Evolutionary conservation across 148 eudicot genomes (phyloP).

Genomic region (Rhododendron molle): DNA sequence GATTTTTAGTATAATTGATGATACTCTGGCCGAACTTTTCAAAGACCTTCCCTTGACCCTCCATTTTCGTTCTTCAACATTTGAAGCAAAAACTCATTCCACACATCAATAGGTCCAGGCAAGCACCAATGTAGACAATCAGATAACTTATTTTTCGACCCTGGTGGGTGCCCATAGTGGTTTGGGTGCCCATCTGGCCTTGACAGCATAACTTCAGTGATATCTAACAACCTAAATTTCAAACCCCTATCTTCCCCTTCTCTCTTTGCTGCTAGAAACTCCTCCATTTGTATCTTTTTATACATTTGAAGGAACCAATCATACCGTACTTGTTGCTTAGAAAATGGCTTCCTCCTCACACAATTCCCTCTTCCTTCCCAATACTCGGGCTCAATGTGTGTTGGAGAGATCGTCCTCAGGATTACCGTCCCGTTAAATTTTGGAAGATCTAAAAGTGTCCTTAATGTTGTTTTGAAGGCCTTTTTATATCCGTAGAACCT

Average conservation of each 20-base stretch:
- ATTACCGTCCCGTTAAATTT: slow-evolving; percentile 31
- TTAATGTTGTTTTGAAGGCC: slow-evolving; percentile 38
- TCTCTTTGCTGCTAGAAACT: slow-evolving; percentile 34
- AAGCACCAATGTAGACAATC: slow-evolving; percentile 88
- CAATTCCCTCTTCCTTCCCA: slow-evolving; percentile 48
- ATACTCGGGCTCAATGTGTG: slow-evolving; percentile 40
- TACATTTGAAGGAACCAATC: slow-evolving; percentile 36
- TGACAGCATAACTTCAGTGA: slow-evolving; percentile 41
- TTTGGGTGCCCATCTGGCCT: slow-evolving; percentile 53
- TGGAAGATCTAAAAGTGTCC: slow-evolving; percentile 25
- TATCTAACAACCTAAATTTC: slow-evolving; percentile 36
- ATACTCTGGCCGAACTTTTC: not conserved
- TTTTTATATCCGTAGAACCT: slow-evolving; percentile 28
- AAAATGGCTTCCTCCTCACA: slow-evolving; percentile 23
- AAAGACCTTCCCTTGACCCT: slow-evolving; percentile 12
- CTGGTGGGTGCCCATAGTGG: slow-evolving; percentile 47
- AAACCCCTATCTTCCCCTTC: slow-evolving; percentile 32
- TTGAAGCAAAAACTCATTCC: slow-evolving; percentile 54
- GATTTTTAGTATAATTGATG: too few relatives aligned
- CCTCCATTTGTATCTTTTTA: slow-evolving; percentile 46
- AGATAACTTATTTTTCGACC: slow-evolving; percentile 32
- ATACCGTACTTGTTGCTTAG: slow-evolving; percentile 18
- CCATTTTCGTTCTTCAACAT: slow-evolving; percentile 34
- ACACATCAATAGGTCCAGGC: slow-evolving; percentile 62
- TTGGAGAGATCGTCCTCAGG: slow-evolving; percentile 41